These are phyloP conservation scores for Takakia lepidozioides DNA, from an alignment of 225 moss, liverwort and hornwort species.

Conservation along the genomic window DNA sequence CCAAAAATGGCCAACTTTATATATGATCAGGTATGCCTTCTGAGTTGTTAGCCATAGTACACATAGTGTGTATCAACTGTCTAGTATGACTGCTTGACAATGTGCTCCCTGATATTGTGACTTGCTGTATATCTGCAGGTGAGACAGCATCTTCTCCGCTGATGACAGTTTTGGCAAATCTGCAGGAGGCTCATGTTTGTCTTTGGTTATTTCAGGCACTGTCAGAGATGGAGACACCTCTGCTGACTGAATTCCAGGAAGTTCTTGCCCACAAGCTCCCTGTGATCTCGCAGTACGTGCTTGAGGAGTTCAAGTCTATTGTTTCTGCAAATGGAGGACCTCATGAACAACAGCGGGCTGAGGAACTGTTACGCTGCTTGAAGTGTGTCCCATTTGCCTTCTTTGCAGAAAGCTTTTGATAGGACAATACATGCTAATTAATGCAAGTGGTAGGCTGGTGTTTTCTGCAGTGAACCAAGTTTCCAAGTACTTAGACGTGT, in stretches of 20 bases:
- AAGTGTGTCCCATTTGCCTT: slow-evolving; percentile 26
- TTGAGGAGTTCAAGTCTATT: slow-evolving; percentile 72
- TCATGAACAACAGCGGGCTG: slow-evolving; percentile 61
- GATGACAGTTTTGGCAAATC: background rate
- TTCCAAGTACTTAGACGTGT: no score
- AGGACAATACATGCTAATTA: no score
- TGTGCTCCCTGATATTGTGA: no score
- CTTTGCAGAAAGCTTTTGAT: background rate
- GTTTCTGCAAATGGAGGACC: slow-evolving; percentile 50
- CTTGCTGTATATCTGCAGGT: no score
- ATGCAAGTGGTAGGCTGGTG: no score
- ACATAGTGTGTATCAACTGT: no score
- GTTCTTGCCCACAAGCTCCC: slow-evolving; percentile 32
- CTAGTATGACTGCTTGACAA: background rate
- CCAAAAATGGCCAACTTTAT: slow-evolving; percentile 71
- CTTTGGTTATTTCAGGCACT: slow-evolving; percentile 42
- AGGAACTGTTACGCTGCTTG: slow-evolving; percentile 39
- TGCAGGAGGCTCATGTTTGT: background rate
- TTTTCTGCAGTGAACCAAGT: no score
- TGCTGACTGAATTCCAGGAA: slow-evolving; percentile 47
- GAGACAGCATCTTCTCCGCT: no score
- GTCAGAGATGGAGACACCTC: slow-evolving; percentile 52
- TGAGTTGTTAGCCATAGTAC: no score
- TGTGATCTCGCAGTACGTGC: slow-evolving; percentile 63
- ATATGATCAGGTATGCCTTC: slow-evolving; percentile 56